phyloP scores from a whole-genome alignment of 1,284 basidiomycete species.

The Puccinia novopanici region DNA sequence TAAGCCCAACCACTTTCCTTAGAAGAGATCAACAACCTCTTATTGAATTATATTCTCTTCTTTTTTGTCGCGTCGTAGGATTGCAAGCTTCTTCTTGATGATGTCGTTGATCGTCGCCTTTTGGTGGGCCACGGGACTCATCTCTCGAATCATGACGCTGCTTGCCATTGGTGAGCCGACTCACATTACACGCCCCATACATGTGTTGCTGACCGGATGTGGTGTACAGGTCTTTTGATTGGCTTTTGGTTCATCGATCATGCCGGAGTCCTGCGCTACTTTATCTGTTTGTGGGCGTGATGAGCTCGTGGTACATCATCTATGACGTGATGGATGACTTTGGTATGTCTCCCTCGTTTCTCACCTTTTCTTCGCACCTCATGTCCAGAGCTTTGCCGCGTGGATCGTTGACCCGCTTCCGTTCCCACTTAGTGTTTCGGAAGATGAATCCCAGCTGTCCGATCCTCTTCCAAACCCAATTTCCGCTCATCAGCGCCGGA shows the following conservation, averaged over 20 bases:
- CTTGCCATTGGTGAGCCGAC: conserved; percentile 15
- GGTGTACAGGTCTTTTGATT: conserved; percentile 34
- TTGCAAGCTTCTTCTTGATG: conserved; percentile 44
- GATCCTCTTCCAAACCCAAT: conserved; percentile 28
- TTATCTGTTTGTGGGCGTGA: conserved; percentile 45
- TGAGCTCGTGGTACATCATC: conserved; percentile 44
- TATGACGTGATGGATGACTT: conserved; percentile 49
- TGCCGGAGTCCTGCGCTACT: conserved; percentile 40
- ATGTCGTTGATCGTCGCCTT: conserved; percentile 39
- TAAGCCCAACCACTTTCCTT: conserved; percentile 27
- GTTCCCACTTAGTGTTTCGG: conserved; percentile 11
- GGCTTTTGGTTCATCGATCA: conserved; percentile 50
- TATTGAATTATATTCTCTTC: background rate
- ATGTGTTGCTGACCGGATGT: background rate
- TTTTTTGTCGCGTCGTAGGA: background rate
- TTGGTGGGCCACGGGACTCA: conserved; percentile 39
- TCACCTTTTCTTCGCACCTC: background rate
- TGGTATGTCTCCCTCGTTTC: conserved; percentile 6
- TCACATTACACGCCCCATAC: no score
- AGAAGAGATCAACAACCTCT: background rate
- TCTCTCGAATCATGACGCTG: conserved; percentile 23
- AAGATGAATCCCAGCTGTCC: conserved; percentile 45
- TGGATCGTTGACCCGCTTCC: no score
- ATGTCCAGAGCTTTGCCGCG: no score
- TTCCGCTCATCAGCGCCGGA: conserved; percentile 22